Conservation (phyloP, 108 stramenopile species). For the Pseudonitzschia pungens region DNA sequence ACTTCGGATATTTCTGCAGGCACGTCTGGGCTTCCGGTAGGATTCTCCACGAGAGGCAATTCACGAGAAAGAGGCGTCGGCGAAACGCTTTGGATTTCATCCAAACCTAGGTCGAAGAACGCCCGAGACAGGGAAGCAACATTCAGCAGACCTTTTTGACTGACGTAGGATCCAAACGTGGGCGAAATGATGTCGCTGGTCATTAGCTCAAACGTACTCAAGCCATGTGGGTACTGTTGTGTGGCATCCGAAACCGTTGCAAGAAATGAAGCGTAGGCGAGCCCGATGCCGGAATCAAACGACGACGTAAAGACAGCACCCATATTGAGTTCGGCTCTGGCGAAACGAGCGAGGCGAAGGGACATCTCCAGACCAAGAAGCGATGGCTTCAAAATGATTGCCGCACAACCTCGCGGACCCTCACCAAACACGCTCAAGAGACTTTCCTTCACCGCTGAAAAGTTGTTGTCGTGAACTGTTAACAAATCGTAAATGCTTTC, state of each 20-base stretch:
- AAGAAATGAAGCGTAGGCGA: slow-evolving; percentile 66
- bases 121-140: slow-evolving; percentile 72
- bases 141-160: slow-evolving; percentile 62
- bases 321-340: slow-evolving; percentile 61
- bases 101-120: slow-evolving; percentile 71
- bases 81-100: slow-evolving; percentile 55
- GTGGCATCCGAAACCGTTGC: slow-evolving; percentile 58
- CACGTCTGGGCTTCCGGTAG: background rate
- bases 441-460: slow-evolving; percentile 42
- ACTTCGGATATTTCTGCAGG: background rate
- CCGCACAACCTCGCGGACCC: slow-evolving; percentile 54
- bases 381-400: slow-evolving; percentile 82
- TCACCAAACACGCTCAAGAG: slow-evolving; percentile 37
- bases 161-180: slow-evolving; percentile 80
- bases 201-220: slow-evolving; percentile 76
- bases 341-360: slow-evolving; percentile 61
- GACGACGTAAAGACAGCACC: slow-evolving; percentile 73
- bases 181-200: slow-evolving; percentile 73
- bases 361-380: slow-evolving; percentile 80
- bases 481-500: slow-evolving; percentile 78
- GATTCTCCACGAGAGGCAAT: slow-evolving; percentile 1
- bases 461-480: slow-evolving; percentile 38
- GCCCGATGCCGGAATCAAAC: slow-evolving; percentile 81
- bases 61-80: slow-evolving; percentile 14
- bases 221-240: slow-evolving; percentile 61